Evolutionary conservation across 129 eudicot species (phyloP).

Genomic region (Deinandra increscens): DNA sequence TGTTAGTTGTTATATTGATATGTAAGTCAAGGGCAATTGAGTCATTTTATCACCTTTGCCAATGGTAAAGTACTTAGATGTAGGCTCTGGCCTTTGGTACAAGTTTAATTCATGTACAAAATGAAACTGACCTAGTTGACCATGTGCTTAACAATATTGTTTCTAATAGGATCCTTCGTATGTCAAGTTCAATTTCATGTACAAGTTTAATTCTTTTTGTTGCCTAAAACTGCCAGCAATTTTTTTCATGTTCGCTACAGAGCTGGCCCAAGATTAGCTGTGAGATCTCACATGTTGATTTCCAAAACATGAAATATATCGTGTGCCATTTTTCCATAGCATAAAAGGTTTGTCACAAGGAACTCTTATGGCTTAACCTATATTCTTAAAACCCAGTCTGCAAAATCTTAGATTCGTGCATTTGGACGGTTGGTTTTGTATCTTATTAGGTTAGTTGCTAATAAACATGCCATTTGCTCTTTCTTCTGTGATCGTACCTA

Average conservation of each 20-base stretch:
- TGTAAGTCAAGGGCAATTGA: not conserved
- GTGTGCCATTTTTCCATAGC: not conserved
- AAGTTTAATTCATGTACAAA: not conserved
- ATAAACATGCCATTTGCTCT: conserved; percentile 18
- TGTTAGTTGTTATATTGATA: not conserved
- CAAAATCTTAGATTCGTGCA: not conserved
- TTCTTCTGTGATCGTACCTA: not conserved
- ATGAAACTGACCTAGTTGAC: not conserved
- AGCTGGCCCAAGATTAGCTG: not conserved
- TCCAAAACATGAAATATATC: not conserved
- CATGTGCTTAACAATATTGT: not conserved
- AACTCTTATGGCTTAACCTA: not conserved
- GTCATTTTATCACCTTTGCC: not conserved
- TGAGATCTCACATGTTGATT: not conserved
- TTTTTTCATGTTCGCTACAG: not conserved
- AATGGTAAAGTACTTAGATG: not conserved
- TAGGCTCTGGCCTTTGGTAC: not conserved
- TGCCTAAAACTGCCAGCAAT: not conserved
- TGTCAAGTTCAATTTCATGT: too few relatives aligned
- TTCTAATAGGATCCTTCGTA: not conserved
- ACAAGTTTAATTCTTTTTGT: not conserved
- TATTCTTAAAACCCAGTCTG: not conserved
- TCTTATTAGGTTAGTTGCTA: not conserved
- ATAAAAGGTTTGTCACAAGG: not conserved
- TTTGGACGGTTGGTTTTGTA: not conserved